Evolutionary conservation across 768 basidiomycete genomes (phyloP).

Genomic region (Tephrocybe rancida): DNA sequence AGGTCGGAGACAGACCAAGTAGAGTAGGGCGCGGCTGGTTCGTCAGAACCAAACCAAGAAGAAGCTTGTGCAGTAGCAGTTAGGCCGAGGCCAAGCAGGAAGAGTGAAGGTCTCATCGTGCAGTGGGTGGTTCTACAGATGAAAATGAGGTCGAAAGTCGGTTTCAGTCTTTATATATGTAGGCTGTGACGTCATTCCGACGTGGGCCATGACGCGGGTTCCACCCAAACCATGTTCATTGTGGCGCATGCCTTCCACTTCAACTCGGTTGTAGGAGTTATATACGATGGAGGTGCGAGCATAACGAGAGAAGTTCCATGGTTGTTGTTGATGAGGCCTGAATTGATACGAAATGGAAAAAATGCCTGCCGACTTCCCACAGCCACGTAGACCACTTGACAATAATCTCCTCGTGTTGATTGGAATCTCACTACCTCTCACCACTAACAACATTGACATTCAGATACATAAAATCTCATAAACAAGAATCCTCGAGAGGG

Average conservation of each 20-base stretch:
- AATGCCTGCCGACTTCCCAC: too few species aligned
- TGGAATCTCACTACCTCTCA: too few species aligned
- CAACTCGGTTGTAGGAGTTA: too few species aligned
- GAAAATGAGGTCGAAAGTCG: conserved; percentile 3
- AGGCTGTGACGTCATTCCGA: conserved; percentile 22
- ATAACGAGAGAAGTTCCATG: too few species aligned
- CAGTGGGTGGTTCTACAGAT: not conserved
- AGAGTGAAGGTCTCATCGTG: conserved; percentile 29
- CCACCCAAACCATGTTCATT: conserved; percentile 1
- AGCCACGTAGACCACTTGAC: too few species aligned
- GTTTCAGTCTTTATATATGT: conserved; percentile 5
- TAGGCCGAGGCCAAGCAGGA: conserved; percentile 32
- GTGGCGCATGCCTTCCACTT: not conserved
- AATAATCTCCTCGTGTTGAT: too few species aligned
- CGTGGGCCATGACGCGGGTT: conserved; percentile 19
- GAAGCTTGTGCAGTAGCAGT: conserved; percentile 38
- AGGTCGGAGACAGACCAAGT: conserved; percentile 70
- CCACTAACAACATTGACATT: too few species aligned
- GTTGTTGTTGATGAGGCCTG: too few species aligned
- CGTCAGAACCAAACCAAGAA: conserved; percentile 54
- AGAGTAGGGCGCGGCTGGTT: conserved; percentile 34
- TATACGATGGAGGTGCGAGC: too few species aligned
- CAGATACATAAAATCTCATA: too few species aligned
- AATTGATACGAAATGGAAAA: too few species aligned
- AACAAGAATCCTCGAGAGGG: too few species aligned